These are phyloP conservation scores for Ophiosphaerella korrae DNA, from an alignment of 2,329 filamentous ascomycete genomes.

Conservation along the genomic window DNA sequence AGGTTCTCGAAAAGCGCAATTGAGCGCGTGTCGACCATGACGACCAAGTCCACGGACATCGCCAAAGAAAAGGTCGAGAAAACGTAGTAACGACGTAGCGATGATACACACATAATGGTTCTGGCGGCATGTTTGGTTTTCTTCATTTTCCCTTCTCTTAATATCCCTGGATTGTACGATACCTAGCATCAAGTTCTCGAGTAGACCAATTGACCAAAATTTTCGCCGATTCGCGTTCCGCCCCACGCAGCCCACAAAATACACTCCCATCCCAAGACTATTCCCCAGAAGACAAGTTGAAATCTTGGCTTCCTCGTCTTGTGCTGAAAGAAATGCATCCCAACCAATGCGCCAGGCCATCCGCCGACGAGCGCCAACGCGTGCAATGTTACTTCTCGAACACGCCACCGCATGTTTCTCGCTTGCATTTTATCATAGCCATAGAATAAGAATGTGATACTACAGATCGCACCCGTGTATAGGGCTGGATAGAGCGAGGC, in stretches of 20 bases:
- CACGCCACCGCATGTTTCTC: slow-evolving; percentile 37
- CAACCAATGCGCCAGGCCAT: slow-evolving; percentile 41
- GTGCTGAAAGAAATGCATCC: slow-evolving; percentile 45
- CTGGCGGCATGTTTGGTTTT: background rate
- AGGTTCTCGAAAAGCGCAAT: slow-evolving; percentile 23
- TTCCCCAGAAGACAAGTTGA: slow-evolving; percentile 38
- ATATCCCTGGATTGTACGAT: background rate
- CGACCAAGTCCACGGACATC: slow-evolving; percentile 13
- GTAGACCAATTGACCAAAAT: background rate
- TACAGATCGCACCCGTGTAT: slow-evolving; percentile 27
- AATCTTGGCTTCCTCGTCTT: slow-evolving; percentile 42
- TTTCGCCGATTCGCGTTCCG: slow-evolving; percentile 5
- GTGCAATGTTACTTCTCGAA: slow-evolving; percentile 40
- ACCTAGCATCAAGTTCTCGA: background rate
- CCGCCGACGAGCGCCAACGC: slow-evolving; percentile 35
- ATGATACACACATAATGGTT: background rate
- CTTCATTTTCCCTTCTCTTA: background rate
- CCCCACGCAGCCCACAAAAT: slow-evolving; percentile 29
- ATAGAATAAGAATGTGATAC: slow-evolving; percentile 37
- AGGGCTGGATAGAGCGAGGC: slow-evolving; percentile 18
- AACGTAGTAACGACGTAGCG: slow-evolving; percentile 10
- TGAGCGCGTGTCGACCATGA: slow-evolving; percentile 26
- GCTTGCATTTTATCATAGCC: slow-evolving; percentile 46
- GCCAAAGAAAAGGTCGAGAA: slow-evolving; percentile 8
- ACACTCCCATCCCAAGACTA: slow-evolving; percentile 36